Evolutionary conservation across 1,284 basidiomycete species (phyloP), one percentile per base, ranked within the genome.

Genomic region (Papiliotrema fonsecae): DNA sequence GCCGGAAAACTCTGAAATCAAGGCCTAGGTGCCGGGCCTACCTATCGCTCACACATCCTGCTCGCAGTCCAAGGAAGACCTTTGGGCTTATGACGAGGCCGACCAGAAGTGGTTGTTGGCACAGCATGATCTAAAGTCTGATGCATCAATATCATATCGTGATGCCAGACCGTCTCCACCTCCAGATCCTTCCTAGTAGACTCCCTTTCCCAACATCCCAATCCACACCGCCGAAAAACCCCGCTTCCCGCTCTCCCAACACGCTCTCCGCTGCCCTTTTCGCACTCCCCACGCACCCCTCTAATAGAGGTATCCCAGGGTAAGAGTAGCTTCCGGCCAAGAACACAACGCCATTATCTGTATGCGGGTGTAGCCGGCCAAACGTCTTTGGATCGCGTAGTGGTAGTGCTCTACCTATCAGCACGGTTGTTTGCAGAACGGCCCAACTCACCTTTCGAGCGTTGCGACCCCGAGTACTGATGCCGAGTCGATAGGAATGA

Each of bases 381-480:
- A 58, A 54, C 4, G 49, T 55, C n/a, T 30, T 27, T 10, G 57
- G 52, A 38, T 58, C 49, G 13, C 45, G 31, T 3, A 66, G 51
- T 6, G 70, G 68, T 4, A 73, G 55, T 7, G 69, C 70, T 13
- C 67, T 66, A 35, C 13, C 24, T 19, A n/a, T 31, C n/a, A 28
- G 30, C 32, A 6, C 7, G 25, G 41, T 4, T 11, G 28, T 26
- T 10, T 14, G 3, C 18, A 22, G 21, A 5, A 16, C 6, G 18
- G 45, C 4, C 22, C 13, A 25, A 84, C 76, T 19, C 79, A 84
- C 47, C 86, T 78, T 58, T 86, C 82, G 48, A 87, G 69, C 48
- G 69, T 75, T 9, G 82, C 78, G 13, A 81, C 73, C 41, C 81
- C 82, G 22, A 87, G 66, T 28, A 86, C 74, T 22, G 63, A 72